Percentiles rank a stretch among this genome's conserved stretches.
Evolutionary conservation across 1,284 basidiomycete species (phyloP).

Genomic region (Cryptococcus sp.): DNA sequence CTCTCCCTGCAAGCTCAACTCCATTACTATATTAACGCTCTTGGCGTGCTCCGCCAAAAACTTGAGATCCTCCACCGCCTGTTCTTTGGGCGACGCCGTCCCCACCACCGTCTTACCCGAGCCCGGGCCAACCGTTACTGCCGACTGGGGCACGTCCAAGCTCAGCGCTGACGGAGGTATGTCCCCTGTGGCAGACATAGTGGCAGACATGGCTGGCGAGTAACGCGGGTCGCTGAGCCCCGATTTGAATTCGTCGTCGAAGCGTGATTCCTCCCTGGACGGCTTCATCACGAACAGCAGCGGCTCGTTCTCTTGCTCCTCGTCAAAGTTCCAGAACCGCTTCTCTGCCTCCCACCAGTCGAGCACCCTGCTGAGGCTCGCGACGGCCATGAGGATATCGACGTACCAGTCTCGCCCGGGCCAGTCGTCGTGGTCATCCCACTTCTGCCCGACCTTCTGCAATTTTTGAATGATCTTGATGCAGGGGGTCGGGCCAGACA

Average conservation of each 20-base stretch:
- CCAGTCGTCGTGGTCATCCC: conserved; percentile 98
- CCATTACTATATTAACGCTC: conserved; percentile 91
- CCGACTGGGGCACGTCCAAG: conserved; percentile 23
- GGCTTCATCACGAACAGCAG: conserved; percentile 85
- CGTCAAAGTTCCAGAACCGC: conserved; percentile 99
- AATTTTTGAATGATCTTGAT: conserved; percentile 83
- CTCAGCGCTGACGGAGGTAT: conserved; percentile 11
- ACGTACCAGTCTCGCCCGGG: conserved; percentile 98
- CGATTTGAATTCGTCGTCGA: conserved; percentile 30
- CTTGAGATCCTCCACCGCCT: conserved; percentile 77
- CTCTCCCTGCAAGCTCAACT: conserved; percentile 89
- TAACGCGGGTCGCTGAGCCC: conserved; percentile 16
- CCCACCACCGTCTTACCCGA: conserved; percentile 18
- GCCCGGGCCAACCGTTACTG: conserved; percentile 4
- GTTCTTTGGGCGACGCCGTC: conserved; percentile 52
- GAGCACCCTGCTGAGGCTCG: conserved; percentile 89
- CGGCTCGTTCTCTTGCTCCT: conserved; percentile 73
- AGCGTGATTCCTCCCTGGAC: conserved; percentile 39
- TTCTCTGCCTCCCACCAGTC: conserved; percentile 99
- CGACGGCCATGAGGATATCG: conserved; percentile 91
- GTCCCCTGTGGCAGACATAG: conserved; percentile 12
- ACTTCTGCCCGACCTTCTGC: conserved; percentile 84
- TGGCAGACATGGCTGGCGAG: conserved; percentile 15
- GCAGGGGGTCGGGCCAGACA: conserved; percentile 77
- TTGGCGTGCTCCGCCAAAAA: conserved; percentile 88